phyloP scores from a whole-genome alignment of 106 monocot species.

The Apostasia shenzhenica region DNA sequence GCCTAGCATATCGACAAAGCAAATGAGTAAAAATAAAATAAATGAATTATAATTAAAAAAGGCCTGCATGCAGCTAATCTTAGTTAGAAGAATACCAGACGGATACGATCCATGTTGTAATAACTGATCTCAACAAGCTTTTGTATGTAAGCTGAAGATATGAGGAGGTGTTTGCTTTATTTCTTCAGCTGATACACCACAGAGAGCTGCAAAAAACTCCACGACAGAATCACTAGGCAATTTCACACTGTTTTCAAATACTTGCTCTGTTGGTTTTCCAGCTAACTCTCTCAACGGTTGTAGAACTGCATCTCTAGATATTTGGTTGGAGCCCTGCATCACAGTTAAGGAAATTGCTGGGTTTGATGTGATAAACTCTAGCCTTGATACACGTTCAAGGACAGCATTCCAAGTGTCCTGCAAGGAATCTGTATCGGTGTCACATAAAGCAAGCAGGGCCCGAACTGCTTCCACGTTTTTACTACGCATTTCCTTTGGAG shows the following conservation, averaged over 20 bases:
- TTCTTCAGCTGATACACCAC: slow-evolving; percentile 95
- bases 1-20: too few relatives aligned
- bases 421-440: slow-evolving; percentile 61
- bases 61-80: background rate
- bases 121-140: slow-evolving; percentile 99
- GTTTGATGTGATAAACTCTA: slow-evolving; percentile 83
- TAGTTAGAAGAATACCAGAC: slow-evolving; percentile 52
- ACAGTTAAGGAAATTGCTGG: slow-evolving; percentile 79
- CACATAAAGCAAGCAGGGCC: slow-evolving; percentile 66
- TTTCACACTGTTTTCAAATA: slow-evolving; percentile 88
- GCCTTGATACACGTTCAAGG: slow-evolving; percentile 95
- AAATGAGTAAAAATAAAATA: too few relatives aligned
- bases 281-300: slow-evolving; percentile 77
- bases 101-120: slow-evolving; percentile 96
- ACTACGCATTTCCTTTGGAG: slow-evolving; percentile 94
- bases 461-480: slow-evolving; percentile 98
- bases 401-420: slow-evolving; percentile 99
- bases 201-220: slow-evolving; percentile 90
- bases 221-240: slow-evolving; percentile 91
- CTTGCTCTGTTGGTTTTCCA: slow-evolving; percentile 90
- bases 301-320: slow-evolving; percentile 82
- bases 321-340: slow-evolving; percentile 97
- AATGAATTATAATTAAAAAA: background rate
- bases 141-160: slow-evolving; percentile 90
- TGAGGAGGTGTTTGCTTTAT: slow-evolving; percentile 84